A percentile compares a stretch with the other conserved stretches of the same genome.
Conservation (phyloP, 1,139 yeast species). For the Geotrichum cucujoidarum region DNA sequence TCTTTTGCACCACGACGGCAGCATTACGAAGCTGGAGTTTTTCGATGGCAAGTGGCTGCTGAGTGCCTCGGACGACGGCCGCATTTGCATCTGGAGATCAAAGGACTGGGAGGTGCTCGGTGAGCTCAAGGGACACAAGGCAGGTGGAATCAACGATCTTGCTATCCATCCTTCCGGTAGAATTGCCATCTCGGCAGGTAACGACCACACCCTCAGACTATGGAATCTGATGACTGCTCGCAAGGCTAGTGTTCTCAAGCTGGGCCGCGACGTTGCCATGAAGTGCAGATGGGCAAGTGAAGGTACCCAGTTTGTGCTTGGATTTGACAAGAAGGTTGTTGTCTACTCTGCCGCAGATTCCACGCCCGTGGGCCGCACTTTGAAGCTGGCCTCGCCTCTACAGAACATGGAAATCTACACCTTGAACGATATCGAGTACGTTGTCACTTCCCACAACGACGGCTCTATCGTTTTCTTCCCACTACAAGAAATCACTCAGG, state of each 20-base stretch:
- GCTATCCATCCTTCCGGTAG: constrained; percentile 92
- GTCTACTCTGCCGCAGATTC: constrained; percentile 65
- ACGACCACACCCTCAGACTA: constrained; percentile 73
- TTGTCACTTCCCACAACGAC: constrained; percentile 64
- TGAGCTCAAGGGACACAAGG: constrained; percentile 75
- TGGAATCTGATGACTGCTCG: constrained; percentile 99
- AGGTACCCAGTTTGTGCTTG: constrained; percentile 73
- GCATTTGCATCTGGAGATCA: constrained; percentile 86
- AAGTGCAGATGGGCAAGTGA: constrained; percentile 40
- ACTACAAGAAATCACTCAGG: constrained; percentile 32
- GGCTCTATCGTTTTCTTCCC: constrained; percentile 63
- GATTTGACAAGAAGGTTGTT: constrained; percentile 58
- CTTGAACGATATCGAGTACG: constrained; percentile 43
- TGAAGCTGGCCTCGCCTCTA: constrained; percentile 50
- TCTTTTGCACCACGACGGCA: constrained; percentile 82
- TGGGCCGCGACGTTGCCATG: constrained; percentile 46
- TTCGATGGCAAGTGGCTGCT: constrained; percentile 72
- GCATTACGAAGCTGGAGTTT: constrained; percentile 71
- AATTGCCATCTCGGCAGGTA: constrained; percentile 84
- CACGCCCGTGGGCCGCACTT: constrained; percentile 47
- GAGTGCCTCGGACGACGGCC: constrained; percentile 89
- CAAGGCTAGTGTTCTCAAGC: constrained; percentile 79
- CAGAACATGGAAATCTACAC: constrained; percentile 60
- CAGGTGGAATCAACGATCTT: constrained; percentile 62
- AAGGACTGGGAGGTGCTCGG: constrained; percentile 96